Percentiles rank a stretch among this genome's conserved stretches.
Conservation (phyloP, 2,329 filamentous ascomycete species). For the Fusarium virguliforme region DNA sequence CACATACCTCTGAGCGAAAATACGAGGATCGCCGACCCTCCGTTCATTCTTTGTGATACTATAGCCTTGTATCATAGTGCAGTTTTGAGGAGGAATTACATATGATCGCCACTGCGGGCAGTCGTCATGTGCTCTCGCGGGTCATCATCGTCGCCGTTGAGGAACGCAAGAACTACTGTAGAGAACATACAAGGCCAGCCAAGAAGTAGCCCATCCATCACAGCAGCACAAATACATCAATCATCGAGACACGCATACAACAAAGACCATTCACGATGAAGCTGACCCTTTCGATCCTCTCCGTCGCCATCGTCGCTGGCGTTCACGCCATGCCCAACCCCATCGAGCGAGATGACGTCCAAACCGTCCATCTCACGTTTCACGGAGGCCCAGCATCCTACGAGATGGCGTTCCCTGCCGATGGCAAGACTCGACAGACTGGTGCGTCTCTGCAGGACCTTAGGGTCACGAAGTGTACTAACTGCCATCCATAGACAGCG, state of each 20-base stretch:
- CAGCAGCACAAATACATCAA: neutral
- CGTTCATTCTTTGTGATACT: conserved; percentile 3
- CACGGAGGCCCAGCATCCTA: conserved; percentile 61
- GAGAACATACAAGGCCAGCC: neutral
- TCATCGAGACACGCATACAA: neutral
- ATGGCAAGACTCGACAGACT: conserved; percentile 59
- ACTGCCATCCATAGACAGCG: conserved; percentile 54
- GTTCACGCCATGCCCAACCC: conserved; percentile 29
- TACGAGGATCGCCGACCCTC: conserved; percentile 18
- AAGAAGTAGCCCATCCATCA: neutral
- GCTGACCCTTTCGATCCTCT: conserved; percentile 24
- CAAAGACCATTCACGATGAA: conserved; percentile 42
- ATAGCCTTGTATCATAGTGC: conserved; percentile 7
- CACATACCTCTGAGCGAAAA: conserved; percentile 10
- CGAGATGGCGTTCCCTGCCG: conserved; percentile 59
- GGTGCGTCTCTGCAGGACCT: conserved; percentile 50
- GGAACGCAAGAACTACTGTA: neutral
- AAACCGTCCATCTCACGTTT: conserved; percentile 63
- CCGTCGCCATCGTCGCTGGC: conserved; percentile 23
- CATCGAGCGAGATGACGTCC: conserved; percentile 47
- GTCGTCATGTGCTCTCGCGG: conserved; percentile 11
- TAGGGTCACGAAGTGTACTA: neutral
- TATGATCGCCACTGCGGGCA: conserved; percentile 8
- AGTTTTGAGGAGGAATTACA: conserved; percentile 5
- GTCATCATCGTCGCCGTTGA: conserved; percentile 30